phyloP scores from a whole-genome alignment of 2,329 filamentous ascomycete species.

The Scleromitrula shiraiana region DNA sequence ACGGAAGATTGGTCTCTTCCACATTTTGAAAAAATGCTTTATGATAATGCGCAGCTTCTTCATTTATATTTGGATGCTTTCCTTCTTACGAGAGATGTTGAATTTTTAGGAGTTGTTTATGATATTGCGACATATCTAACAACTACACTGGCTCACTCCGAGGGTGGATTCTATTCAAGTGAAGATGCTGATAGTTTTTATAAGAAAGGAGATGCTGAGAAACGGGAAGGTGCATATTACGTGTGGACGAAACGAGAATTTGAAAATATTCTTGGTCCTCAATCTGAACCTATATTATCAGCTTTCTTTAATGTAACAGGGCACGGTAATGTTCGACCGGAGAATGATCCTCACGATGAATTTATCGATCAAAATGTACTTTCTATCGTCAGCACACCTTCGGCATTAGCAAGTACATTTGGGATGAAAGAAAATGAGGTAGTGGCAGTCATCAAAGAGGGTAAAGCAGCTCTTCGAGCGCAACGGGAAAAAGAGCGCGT shows the following conservation, averaged over 20 bases:
- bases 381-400: constrained; percentile 57
- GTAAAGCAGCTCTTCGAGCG: constrained; percentile 58
- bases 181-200: constrained; percentile 85
- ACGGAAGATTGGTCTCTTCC: constrained; percentile 89
- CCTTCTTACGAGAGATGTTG: constrained; percentile 46
- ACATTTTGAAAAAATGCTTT: constrained; percentile 96
- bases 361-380: constrained; percentile 92
- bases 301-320: constrained; percentile 77
- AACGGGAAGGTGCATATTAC: constrained; percentile 88
- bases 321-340: constrained; percentile 76
- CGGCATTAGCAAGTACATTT: constrained; percentile 67
- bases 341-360: constrained; percentile 85
- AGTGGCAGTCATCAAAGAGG: constrained; percentile 55
- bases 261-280: constrained; percentile 60
- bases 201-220: constrained; percentile 65
- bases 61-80: constrained; percentile 83
- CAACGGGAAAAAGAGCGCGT: constrained; percentile 69
- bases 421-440: constrained; percentile 63
- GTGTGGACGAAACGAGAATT: constrained; percentile 90
- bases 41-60: constrained; percentile 82
- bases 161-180: constrained; percentile 76
- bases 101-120: constrained; percentile 70
- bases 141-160: constrained; percentile 56
- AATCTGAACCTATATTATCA: constrained; percentile 66
- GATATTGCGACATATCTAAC: constrained; percentile 86